Evolutionary conservation across 2,329 filamentous ascomycete genomes (phyloP), one percentile per base, ranked within the genome.

Genomic region (Parastagonospora nodorum): DNA sequence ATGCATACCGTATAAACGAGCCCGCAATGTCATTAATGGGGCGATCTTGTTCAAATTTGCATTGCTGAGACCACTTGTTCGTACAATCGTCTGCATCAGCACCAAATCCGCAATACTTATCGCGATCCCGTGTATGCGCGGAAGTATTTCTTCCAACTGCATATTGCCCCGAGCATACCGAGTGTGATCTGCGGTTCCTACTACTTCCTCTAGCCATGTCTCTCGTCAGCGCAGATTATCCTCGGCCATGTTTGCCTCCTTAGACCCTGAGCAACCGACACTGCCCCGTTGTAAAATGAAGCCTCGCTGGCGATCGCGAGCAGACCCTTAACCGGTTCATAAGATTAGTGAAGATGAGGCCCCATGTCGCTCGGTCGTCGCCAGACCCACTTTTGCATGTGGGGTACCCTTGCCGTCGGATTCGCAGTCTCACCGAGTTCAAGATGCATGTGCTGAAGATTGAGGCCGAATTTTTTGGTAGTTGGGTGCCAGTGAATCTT

Each of bases 261-360:
- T 28, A 40, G 14, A 39, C 42, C 42, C 37, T 28, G 19, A 24
- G 19, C 19, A 24, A 24, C 19, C 19, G 19, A 24, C 19, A 24
- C 19, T 24, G 19, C 19, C 19, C 19, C 19, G 5, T 24, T 24
- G 19, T 24, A 24, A 24, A 24, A 24, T 24, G 19, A 24, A 24
- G 19, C 5, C 19, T 24, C 19, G 19, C 19, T 24, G 19, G 19
- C 19, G 19, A 24, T 42, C 40, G n/a, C 29, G 40, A 36, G 33
- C 15, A 39, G 47, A 55, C 55, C 55, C 52, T 53, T 49, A n/a
- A 29, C 11, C 42, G 36, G 52, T 58, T 58, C 55, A 42, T 47
- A 27, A 51, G 36, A 47, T 48, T 43, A 46, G 14, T 42, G 45
- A 39, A 24, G 35, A 31, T 27, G 37, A 45, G 24, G 12, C 41